phyloP scores from a whole-genome alignment of 108 stramenopile genomes.

The Schizochytrium sp. region DNA sequence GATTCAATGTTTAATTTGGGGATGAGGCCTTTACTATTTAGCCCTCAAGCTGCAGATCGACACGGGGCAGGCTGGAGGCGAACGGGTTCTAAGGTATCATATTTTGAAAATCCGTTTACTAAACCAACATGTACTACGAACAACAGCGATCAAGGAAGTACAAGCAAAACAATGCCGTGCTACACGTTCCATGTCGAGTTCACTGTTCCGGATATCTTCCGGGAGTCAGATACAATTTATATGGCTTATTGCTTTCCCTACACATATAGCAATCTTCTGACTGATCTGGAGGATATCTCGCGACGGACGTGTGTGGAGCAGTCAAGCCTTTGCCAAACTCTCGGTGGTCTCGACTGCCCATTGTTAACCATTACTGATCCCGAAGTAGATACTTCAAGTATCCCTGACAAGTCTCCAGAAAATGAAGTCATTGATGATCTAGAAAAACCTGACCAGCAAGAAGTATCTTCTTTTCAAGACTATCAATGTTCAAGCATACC shows the following conservation, averaged over 20 bases:
- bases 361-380: conserved; percentile 74
- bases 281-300: background rate
- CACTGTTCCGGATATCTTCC: background rate
- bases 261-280: conserved; percentile 74
- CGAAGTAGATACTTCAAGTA: background rate
- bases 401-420: background rate
- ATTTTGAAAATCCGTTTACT: conserved; percentile 62
- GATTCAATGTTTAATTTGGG: conserved; percentile 75
- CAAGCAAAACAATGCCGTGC: conserved; percentile 62
- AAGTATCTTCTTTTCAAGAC: background rate
- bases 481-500: background rate
- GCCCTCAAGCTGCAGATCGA: background rate
- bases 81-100: conserved; percentile 66
- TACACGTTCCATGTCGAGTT: conserved; percentile 40
- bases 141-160: background rate
- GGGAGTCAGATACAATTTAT: conserved; percentile 55
- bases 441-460: background rate
- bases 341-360: conserved; percentile 74
- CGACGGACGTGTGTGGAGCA: conserved; percentile 18
- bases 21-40: conserved; percentile 75
- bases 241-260: conserved; percentile 79
- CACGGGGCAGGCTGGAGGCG: conserved; percentile 69
- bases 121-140: conserved; percentile 42
- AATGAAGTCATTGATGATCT: background rate
- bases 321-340: conserved; percentile 69